Conservation (phyloP, 1,139 yeast species). For the Saccharomycopsis hybrid region DNA sequence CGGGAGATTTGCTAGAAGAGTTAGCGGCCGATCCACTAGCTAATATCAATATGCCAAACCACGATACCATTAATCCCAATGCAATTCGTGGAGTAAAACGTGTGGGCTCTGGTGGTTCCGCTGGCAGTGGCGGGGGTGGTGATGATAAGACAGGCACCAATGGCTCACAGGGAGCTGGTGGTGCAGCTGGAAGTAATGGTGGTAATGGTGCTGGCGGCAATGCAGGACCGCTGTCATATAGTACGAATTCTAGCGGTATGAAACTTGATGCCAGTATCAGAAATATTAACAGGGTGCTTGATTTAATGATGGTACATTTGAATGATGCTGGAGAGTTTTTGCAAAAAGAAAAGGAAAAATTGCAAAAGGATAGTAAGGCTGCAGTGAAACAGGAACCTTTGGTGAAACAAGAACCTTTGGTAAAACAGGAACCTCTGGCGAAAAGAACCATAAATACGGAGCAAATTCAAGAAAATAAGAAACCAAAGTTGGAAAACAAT, state of each 20-base stretch:
- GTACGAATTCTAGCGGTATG: background rate
- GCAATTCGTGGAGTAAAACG: no score
- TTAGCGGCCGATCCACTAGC: slow-evolving; percentile 19
- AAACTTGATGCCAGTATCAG: slow-evolving; percentile 14
- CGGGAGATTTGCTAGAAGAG: slow-evolving; percentile 19
- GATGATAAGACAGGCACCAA: background rate
- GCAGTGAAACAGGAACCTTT: slow-evolving; percentile 3
- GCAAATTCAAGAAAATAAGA: no score
- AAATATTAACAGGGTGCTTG: slow-evolving; percentile 16
- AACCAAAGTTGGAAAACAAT: no score
- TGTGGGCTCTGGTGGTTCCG: background rate
- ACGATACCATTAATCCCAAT: background rate
- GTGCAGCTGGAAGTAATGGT: no score
- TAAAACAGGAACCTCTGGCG: no score
- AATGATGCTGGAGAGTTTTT: slow-evolving; percentile 18
- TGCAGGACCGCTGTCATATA: background rate
- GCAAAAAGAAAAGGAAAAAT: slow-evolving; percentile 6
- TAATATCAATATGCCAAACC: slow-evolving; percentile 16
- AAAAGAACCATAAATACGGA: no score
- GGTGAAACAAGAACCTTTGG: background rate
- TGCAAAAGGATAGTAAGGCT: background rate
- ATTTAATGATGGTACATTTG: slow-evolving; percentile 20
- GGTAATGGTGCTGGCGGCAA: background rate
- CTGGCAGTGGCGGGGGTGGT: background rate
- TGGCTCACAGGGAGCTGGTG: background rate